Evolutionary conservation across 108 stramenopile genomes (phyloP).

Genomic region (Cafeteria roenbergensis): DNA sequence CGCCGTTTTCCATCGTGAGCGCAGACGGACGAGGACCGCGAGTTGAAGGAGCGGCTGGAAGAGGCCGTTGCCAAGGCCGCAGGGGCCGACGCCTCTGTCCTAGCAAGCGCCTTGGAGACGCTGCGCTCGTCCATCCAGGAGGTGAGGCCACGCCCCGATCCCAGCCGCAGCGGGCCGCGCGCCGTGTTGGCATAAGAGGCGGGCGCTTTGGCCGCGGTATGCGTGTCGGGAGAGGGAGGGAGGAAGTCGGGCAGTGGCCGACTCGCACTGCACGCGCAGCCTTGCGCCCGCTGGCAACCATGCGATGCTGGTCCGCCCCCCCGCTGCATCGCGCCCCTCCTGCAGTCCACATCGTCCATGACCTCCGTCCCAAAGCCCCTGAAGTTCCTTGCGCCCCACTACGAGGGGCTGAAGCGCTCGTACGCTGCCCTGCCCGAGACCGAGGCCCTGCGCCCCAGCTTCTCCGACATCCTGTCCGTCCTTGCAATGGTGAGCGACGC

Average conservation of each 20-base stretch:
- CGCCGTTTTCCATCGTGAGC: no score
- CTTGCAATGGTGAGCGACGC: conserved; percentile 92
- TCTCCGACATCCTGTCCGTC: conserved; percentile 87
- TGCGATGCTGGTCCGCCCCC: no score
- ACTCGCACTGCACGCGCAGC: no score
- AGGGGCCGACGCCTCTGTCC: not conserved
- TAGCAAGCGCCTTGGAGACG: conserved; percentile 55
- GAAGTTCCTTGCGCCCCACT: conserved; percentile 90
- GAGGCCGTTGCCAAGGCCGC: conserved; percentile 3
- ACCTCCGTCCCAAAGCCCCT: conserved; percentile 95
- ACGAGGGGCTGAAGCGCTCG: conserved; percentile 62
- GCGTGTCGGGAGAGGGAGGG: no score
- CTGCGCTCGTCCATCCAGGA: conserved; percentile 75
- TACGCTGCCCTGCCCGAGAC: conserved; percentile 38
- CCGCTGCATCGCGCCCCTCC: no score
- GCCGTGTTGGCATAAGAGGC: no score
- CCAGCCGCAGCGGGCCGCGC: no score
- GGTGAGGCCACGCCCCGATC: no score
- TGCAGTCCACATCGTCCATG: conserved; percentile 80
- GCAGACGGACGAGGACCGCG: conserved; percentile 18
- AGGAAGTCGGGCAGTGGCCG: no score
- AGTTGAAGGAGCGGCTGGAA: conserved; percentile 20
- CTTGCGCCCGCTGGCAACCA: no score
- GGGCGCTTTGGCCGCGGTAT: no score
- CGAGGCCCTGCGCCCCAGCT: conserved; percentile 12